phyloP scores from a whole-genome alignment of 2,329 filamentous ascomycete genomes.

The Apiospora phragmitis region DNA sequence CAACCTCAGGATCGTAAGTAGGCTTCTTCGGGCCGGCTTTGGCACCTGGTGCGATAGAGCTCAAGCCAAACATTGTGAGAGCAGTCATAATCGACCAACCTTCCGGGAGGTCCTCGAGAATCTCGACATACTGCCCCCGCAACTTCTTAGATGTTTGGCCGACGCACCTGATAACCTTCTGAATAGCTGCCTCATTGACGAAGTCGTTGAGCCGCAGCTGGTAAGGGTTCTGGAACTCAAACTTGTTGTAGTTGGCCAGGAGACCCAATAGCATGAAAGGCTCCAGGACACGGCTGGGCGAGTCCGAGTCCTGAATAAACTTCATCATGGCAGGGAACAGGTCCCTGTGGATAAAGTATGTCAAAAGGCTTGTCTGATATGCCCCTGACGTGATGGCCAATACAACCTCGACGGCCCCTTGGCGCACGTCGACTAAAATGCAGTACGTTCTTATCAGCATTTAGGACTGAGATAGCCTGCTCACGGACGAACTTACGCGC shows the following conservation, averaged over 20 bases:
- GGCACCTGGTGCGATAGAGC: slow-evolving; percentile 69
- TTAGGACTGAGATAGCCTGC: background rate
- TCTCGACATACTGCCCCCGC: slow-evolving; percentile 75
- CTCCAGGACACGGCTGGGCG: slow-evolving; percentile 62
- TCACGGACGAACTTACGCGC: slow-evolving; percentile 53
- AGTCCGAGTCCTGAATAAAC: slow-evolving; percentile 80
- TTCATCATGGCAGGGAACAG: slow-evolving; percentile 95
- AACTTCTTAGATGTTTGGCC: slow-evolving; percentile 69
- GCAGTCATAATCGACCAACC: slow-evolving; percentile 84
- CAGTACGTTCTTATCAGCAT: slow-evolving; percentile 1
- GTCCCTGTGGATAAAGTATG: slow-evolving; percentile 93
- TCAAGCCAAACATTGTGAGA: slow-evolving; percentile 80
- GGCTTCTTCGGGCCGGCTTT: slow-evolving; percentile 58
- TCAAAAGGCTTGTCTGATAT: slow-evolving; percentile 90
- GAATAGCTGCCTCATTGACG: slow-evolving; percentile 86
- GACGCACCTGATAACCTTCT: slow-evolving; percentile 76
- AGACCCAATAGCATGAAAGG: slow-evolving; percentile 84
- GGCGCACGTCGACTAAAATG: slow-evolving; percentile 66
- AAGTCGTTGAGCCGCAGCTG: slow-evolving; percentile 90
- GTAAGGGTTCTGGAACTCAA: slow-evolving; percentile 97
- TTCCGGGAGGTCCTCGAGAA: slow-evolving; percentile 88
- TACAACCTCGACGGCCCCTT: slow-evolving; percentile 78
- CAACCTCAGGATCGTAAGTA: slow-evolving; percentile 73
- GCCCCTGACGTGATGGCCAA: slow-evolving; percentile 88
- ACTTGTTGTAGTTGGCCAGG: slow-evolving; percentile 98